Evolutionary conservation across 2,329 filamentous ascomycete species (phyloP).

Genomic region (Nectriaceae sp.): DNA sequence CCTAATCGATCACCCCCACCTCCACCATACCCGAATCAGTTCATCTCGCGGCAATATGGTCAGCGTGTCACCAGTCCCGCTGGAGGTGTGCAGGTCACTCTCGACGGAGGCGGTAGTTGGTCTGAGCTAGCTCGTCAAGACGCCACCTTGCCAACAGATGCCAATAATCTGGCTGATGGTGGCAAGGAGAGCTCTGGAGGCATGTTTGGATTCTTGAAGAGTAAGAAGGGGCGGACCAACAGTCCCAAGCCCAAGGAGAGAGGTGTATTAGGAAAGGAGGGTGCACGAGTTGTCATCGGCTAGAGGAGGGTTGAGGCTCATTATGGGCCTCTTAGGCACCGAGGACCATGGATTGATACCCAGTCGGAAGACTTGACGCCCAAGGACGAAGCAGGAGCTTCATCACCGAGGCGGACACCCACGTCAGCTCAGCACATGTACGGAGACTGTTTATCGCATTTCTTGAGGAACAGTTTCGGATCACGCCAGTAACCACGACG

Average conservation of each 20-base stretch:
- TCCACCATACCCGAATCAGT: constrained; percentile 50
- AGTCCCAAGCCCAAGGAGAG: constrained; percentile 94
- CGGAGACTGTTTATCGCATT: constrained; percentile 7
- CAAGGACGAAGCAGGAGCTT: constrained; percentile 5
- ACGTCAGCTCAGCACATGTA: constrained; percentile 4
- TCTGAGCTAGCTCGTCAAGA: constrained; percentile 86
- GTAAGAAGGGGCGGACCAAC: constrained; percentile 87
- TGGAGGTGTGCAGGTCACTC: constrained; percentile 86
- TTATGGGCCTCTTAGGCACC: constrained; percentile 15
- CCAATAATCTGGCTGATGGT: constrained; percentile 52
- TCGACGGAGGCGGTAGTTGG: constrained; percentile 90
- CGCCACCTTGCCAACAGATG: constrained; percentile 70
- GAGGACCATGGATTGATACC: constrained; percentile 14
- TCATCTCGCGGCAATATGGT: constrained; percentile 49
- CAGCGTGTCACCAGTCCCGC: constrained; percentile 75
- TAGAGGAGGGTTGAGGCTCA: constrained; percentile 37
- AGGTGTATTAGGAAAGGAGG: constrained; percentile 92
- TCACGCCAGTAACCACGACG: constrained; percentile 5
- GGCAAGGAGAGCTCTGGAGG: constrained; percentile 67
- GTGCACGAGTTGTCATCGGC: constrained; percentile 79
- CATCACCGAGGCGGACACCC: constrained; percentile 7
- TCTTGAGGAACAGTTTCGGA: constrained; percentile 1
- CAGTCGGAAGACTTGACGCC: constrained; percentile 11
- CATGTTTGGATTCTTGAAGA: constrained; percentile 85
- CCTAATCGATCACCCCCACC: constrained; percentile 37